These are phyloP conservation scores for Acorus calamus DNA, from an alignment of 106 monocot species.

Conservation along the genomic window DNA sequence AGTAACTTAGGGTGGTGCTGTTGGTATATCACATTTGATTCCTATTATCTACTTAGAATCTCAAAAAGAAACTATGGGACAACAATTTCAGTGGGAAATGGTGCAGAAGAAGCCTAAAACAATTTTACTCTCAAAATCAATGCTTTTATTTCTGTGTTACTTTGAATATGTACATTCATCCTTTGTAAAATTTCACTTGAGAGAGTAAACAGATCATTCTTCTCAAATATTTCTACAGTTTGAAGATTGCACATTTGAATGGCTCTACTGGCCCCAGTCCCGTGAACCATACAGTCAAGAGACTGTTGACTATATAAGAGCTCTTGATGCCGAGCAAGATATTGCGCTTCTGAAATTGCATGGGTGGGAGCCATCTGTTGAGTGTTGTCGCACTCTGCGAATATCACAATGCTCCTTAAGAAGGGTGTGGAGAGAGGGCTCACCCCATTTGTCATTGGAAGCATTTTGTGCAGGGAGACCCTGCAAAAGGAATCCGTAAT, in stretches of 20 bases:
- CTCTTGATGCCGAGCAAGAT: conserved; percentile 73
- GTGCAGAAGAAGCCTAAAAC: too few relatives aligned
- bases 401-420: conserved; percentile 94
- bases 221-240: conserved; percentile 32
- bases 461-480: conserved; percentile 68
- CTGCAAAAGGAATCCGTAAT: conserved; percentile 67
- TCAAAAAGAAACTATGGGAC: too few relatives aligned
- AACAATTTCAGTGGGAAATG: too few relatives aligned
- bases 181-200: too few relatives aligned
- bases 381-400: conserved; percentile 55
- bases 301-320: conserved; percentile 58
- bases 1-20: too few relatives aligned
- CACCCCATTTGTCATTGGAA: conserved; percentile 66
- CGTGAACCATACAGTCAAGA: conserved; percentile 43
- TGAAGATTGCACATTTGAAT: conserved; percentile 93
- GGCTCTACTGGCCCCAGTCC: conserved; percentile 91
- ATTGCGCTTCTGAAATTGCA: conserved; percentile 62
- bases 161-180: too few relatives aligned
- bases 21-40: too few relatives aligned
- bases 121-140: too few relatives aligned
- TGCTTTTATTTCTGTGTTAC: too few relatives aligned
- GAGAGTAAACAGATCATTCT: too few relatives aligned
- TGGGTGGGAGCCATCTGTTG: conserved; percentile 62
- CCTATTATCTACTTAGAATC: too few relatives aligned
- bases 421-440: conserved; percentile 71